These are phyloP conservation scores for Auricularia auricula-judae DNA, from an alignment of 768 basidiomycete genomes.

Conservation along the genomic window DNA sequence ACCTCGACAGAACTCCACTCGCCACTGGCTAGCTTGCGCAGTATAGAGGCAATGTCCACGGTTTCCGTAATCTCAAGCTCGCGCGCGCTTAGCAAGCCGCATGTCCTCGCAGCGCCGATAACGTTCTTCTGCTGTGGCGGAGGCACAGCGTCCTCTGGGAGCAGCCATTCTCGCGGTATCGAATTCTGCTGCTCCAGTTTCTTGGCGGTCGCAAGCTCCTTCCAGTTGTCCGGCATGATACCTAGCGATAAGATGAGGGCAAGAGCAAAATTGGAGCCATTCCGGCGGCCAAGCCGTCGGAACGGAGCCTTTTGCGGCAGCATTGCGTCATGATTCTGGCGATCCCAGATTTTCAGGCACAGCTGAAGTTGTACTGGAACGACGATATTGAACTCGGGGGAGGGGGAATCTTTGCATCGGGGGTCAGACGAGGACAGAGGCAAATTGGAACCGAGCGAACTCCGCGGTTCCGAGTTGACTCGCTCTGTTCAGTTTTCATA, in stretches of 20 bases:
- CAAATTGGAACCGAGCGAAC: no score
- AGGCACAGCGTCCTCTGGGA: conserved; percentile 27
- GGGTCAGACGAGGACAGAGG: no score
- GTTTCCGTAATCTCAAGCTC: conserved; percentile 56
- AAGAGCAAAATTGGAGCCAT: no score
- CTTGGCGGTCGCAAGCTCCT: conserved; percentile 43
- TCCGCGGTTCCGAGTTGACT: no score
- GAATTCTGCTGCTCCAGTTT: conserved; percentile 37
- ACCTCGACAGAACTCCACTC: conserved; percentile 58
- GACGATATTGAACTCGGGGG: no score
- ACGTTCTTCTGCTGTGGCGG: conserved; percentile 39
- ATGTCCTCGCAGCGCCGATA: conserved; percentile 38
- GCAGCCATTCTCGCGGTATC: conserved; percentile 58
- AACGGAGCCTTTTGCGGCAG: no score
- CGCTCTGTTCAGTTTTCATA: no score
- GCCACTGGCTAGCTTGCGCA: conserved; percentile 40
- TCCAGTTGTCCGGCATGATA: conserved; percentile 27
- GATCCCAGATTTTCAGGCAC: no score
- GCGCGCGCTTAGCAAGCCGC: conserved; percentile 41
- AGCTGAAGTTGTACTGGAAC: no score
- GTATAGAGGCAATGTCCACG: conserved; percentile 37
- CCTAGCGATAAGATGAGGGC: background rate
- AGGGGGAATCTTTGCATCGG: no score
- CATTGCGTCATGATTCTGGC: no score
- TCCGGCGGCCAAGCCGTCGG: no score